Conservation (phyloP, 768 basidiomycete species). For the Suillus fuscotomentosus region DNA sequence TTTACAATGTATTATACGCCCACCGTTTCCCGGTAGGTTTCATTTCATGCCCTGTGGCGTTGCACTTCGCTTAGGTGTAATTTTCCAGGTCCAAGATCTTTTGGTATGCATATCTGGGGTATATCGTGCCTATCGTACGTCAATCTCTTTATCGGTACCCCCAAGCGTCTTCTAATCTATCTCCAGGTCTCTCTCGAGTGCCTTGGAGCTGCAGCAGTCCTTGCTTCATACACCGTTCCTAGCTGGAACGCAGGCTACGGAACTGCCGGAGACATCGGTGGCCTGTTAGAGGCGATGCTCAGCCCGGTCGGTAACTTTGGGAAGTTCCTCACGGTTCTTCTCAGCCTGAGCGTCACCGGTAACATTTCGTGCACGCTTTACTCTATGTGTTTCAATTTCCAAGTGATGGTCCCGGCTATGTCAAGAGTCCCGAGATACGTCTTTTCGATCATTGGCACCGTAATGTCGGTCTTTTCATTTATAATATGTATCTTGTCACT, state of each 20-base stretch:
- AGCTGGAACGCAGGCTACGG: conserved; percentile 57
- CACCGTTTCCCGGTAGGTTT: conserved; percentile 51
- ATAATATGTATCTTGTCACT: neutral
- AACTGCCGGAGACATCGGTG: conserved; percentile 55
- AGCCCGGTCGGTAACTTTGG: conserved; percentile 63
- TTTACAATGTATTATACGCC: conserved; percentile 71
- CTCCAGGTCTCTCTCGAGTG: conserved; percentile 42
- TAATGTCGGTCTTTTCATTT: conserved; percentile 47
- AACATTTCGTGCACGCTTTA: conserved; percentile 87
- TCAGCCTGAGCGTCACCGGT: conserved; percentile 74
- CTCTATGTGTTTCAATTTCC: conserved; percentile 72
- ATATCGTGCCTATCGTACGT: conserved; percentile 59
- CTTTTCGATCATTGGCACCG: conserved; percentile 63
- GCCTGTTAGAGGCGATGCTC: conserved; percentile 61
- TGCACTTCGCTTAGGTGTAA: conserved; percentile 8
- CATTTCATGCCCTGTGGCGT: neutral
- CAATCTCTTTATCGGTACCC: conserved; percentile 23
- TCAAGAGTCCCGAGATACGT: conserved; percentile 65
- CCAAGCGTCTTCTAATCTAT: neutral
- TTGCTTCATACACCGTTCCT: conserved; percentile 53
- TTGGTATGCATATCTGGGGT: conserved; percentile 61
- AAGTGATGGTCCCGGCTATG: conserved; percentile 62
- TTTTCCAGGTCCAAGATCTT: conserved; percentile 55
- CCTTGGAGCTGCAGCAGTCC: conserved; percentile 67
- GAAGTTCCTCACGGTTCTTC: conserved; percentile 67